A percentile compares a stretch with the other conserved stretches of the same genome.
Evolutionary conservation across 139 green algal species (phyloP).

Genomic region (Dunaliella primolecta): DNA sequence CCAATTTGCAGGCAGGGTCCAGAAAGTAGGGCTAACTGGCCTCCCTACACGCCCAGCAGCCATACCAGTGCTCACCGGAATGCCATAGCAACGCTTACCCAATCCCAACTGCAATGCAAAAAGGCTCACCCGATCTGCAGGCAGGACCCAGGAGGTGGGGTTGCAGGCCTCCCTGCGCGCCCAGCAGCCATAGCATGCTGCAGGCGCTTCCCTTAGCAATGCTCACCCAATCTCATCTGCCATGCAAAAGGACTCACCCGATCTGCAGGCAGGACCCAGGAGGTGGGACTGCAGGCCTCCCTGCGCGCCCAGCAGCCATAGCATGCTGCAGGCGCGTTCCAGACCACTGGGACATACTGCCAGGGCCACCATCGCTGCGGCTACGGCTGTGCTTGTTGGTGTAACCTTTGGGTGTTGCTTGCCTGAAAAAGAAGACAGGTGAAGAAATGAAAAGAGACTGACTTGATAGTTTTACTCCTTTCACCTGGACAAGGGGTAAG

Average conservation of each 20-base stretch:
- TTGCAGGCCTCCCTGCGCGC: conserved; percentile 20
- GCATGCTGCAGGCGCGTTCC: neutral
- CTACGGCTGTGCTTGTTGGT: neutral
- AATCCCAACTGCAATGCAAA: neutral
- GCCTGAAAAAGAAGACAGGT: too few species aligned
- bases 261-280: conserved; percentile 4
- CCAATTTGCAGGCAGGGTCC: conserved; percentile 5
- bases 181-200: neutral
- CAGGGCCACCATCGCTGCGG: neutral
- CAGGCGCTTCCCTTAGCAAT: neutral
- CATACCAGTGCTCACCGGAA: too few species aligned
- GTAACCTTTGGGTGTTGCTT: neutral
- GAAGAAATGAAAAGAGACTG: neutral
- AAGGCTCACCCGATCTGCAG: neutral
- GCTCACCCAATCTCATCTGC: too few species aligned
- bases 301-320: neutral
- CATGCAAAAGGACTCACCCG: conserved; percentile 4
- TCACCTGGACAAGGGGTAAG: neutral
- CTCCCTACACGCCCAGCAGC: too few species aligned
- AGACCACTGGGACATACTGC: neutral
- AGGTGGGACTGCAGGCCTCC: neutral
- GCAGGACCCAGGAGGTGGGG: conserved; percentile 9
- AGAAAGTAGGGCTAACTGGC: too few species aligned
- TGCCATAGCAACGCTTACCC: too few species aligned
- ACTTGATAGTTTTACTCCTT: neutral